These are phyloP conservation scores for sorghum (Sorghum bicolor) DNA, from an alignment of 176 grass and related monocot genomes.

Conservation along the genomic window DNA sequence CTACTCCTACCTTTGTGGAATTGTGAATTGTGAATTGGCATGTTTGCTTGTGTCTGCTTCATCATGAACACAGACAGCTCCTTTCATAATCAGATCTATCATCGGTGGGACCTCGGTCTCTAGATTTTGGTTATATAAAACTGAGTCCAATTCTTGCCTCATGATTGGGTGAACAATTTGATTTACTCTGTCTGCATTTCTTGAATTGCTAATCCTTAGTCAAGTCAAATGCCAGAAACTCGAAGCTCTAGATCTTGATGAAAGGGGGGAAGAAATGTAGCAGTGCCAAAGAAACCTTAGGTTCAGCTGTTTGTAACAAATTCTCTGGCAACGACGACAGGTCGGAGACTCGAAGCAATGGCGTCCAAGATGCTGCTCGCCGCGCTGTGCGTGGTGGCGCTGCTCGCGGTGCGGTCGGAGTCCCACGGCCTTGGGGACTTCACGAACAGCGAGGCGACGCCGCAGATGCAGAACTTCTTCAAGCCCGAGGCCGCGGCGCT, in stretches of 20 bases:
- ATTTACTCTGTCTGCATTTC: not conserved
- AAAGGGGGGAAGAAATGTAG: not conserved
- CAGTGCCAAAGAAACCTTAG: not conserved
- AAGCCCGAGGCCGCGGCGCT: conserved; percentile 52
- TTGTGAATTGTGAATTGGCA: conserved; percentile 2
- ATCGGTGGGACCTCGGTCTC: not conserved
- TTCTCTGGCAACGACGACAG: not conserved
- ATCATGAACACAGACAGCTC: not conserved
- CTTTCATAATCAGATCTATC: conserved; percentile 14
- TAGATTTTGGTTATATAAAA: not conserved
- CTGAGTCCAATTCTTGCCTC: not conserved
- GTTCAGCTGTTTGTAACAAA: not conserved
- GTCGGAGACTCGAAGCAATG: conserved; percentile 19
- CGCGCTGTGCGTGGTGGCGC: conserved; percentile 31
- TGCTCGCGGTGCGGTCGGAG: conserved; percentile 34
- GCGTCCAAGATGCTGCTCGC: conserved; percentile 18
- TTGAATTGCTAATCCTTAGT: not conserved
- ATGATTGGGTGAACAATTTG: not conserved
- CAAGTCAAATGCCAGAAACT: not conserved
- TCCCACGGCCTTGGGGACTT: conserved; percentile 39
- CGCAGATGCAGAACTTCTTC: conserved; percentile 43
- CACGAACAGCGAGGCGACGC: not conserved
- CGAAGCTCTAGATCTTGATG: not conserved
- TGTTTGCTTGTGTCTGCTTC: not conserved
- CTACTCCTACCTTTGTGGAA: conserved; percentile 20